Evolutionary conservation across 148 eudicot species (phyloP), one percentile per base, ranked within the genome.

Genomic region (Rhododendron simsii): DNA sequence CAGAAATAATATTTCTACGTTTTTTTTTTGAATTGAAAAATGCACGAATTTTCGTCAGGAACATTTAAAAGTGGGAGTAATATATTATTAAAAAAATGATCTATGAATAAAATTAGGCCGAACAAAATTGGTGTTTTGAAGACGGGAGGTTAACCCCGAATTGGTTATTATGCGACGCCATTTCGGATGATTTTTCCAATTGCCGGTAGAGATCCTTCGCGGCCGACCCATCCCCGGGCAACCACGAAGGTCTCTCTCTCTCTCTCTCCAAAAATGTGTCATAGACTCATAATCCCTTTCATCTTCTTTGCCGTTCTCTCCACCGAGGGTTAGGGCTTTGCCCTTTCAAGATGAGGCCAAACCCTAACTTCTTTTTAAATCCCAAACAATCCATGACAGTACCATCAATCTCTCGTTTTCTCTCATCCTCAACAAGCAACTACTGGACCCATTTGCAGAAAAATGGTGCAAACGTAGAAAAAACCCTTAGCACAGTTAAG

Each of bases 381-480:
- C 61, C 61, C 61, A 55, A 55, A 55, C 39, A 35, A 44, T 13
- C 65, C 81, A 91, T 91, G 93, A 61, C 88, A 26, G 48, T 78
- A 78, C 61, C 74, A 65, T 90, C 89, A 76, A 35, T 89, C 51
- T 50, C 81, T 79, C 90, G 91, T 57, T 80, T 85, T 67, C 7
- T 88, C 39, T 81, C 87, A 75, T 79, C 87, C 28, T 63, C 91
- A 44, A 91, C 95, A 2, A 91, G 91, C 47, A 81, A 87, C 59
- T 91, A 86, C 44, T 91, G 87, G 77, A 81, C 87, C 87, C 94
- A 94, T 81, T 84, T 95, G 87, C 84, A 85, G 74, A 87, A 91
- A 55, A 83, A 87, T 86, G 77, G 77, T 76, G 65, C 90, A 80
- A 91, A 93, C 91, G 88, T 91, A 57, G 98, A 95, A 84, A 93